Conservation (phyloP, 2,329 filamentous ascomycete species). For the Ceratocystis colombiana region DNA sequence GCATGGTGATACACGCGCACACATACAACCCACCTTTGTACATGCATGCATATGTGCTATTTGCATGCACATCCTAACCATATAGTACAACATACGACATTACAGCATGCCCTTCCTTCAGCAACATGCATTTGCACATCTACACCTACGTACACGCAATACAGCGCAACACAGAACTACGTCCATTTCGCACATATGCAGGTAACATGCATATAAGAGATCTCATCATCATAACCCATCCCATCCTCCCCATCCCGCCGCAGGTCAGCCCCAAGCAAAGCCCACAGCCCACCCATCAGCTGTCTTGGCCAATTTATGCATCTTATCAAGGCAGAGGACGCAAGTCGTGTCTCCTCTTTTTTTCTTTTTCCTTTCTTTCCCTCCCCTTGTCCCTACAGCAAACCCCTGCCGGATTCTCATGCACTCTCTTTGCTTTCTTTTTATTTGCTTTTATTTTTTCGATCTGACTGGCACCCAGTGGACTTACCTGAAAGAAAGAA, state of each 20-base stretch:
- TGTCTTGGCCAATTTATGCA: slow-evolving; percentile 14
- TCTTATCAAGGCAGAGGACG: background rate
- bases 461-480: background rate
- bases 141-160: background rate
- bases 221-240: slow-evolving; percentile 6
- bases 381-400: background rate
- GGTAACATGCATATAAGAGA: slow-evolving; percentile 12
- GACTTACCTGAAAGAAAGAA: background rate
- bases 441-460: slow-evolving; percentile 2
- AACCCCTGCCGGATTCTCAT: background rate
- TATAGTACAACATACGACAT: background rate
- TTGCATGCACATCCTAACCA: background rate
- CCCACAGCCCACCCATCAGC: slow-evolving; percentile 10
- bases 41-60: background rate
- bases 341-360: background rate
- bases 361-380: background rate
- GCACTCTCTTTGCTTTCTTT: background rate
- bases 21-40: background rate
- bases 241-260: background rate
- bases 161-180: background rate
- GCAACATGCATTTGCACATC: background rate
- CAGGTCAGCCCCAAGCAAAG: slow-evolving; percentile 1
- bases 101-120: background rate
- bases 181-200: slow-evolving; percentile 5
- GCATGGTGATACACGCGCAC: background rate